Evolutionary conservation across 2,329 filamentous ascomycete genomes (phyloP).

Genomic region (Zymoseptoria pseudotritici): DNA sequence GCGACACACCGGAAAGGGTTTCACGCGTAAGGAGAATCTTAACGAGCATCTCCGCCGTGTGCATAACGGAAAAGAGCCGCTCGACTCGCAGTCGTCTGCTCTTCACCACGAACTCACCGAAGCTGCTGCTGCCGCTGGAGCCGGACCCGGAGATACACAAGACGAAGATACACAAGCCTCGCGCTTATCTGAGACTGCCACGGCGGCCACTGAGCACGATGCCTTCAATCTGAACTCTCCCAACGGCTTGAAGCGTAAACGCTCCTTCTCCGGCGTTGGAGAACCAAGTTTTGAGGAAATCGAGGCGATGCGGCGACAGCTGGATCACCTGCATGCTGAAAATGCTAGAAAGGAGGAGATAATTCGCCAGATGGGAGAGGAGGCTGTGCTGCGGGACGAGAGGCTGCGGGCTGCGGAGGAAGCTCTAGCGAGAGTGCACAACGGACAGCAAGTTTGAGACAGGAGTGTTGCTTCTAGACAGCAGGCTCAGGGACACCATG

Average conservation of each 20-base stretch:
- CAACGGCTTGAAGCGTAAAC: background rate
- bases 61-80: conserved; percentile 42
- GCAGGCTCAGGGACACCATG: too few relatives aligned
- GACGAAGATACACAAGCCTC: background rate
- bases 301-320: background rate
- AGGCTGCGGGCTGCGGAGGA: background rate
- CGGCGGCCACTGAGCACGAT: background rate
- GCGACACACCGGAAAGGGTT: conserved; percentile 77
- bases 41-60: conserved; percentile 88
- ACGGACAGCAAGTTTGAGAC: background rate
- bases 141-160: background rate
- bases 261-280: background rate
- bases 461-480: too few relatives aligned
- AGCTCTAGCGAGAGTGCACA: background rate
- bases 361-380: background rate
- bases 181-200: background rate
- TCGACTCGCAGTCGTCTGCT: conserved; percentile 8
- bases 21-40: conserved; percentile 87
- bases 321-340: background rate
- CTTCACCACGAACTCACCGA: background rate
- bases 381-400: background rate
- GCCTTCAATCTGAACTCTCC: background rate
- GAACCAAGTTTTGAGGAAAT: background rate
- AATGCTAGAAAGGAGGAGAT: background rate
- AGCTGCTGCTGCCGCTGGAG: background rate